phyloP scores from a whole-genome alignment of 2,329 filamentous ascomycete species.

The Aureobasidium sp. region DNA sequence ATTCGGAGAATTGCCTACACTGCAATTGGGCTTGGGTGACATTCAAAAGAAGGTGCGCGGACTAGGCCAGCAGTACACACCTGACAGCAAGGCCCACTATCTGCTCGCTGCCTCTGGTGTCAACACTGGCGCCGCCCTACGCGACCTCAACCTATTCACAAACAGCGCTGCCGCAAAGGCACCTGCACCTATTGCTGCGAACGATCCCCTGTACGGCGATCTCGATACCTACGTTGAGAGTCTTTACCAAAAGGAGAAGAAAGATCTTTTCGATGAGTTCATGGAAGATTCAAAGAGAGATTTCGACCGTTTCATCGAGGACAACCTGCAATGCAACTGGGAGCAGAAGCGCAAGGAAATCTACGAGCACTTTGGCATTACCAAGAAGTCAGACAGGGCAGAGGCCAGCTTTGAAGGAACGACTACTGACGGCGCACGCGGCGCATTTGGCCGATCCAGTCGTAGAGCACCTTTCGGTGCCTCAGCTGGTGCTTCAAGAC shows the following conservation, averaged over 20 bases:
- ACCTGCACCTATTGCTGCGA: constrained; percentile 27
- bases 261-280: constrained; percentile 88
- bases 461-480: constrained; percentile 35
- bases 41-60: constrained; percentile 69
- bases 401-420: constrained; percentile 26
- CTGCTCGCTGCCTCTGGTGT: constrained; percentile 89
- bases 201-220: constrained; percentile 43
- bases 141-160: constrained; percentile 54
- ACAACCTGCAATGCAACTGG: constrained; percentile 93
- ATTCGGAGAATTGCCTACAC: constrained; percentile 73
- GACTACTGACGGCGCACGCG: constrained; percentile 29
- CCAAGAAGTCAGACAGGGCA: constrained; percentile 35
- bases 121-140: constrained; percentile 75
- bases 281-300: constrained; percentile 81
- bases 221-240: constrained; percentile 71
- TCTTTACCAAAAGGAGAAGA: constrained; percentile 80
- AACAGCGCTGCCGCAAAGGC: constrained; percentile 3
- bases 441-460: constrained; percentile 46
- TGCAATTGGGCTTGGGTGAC: constrained; percentile 88
- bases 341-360: constrained; percentile 87
- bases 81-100: constrained; percentile 62
- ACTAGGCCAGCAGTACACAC: constrained; percentile 57
- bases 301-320: constrained; percentile 89
- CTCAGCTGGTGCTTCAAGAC: constrained; percentile 43
- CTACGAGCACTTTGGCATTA: constrained; percentile 91